phyloP scores from a whole-genome alignment of 306 rosid genomes.

The Rosa chinensis region DNA sequence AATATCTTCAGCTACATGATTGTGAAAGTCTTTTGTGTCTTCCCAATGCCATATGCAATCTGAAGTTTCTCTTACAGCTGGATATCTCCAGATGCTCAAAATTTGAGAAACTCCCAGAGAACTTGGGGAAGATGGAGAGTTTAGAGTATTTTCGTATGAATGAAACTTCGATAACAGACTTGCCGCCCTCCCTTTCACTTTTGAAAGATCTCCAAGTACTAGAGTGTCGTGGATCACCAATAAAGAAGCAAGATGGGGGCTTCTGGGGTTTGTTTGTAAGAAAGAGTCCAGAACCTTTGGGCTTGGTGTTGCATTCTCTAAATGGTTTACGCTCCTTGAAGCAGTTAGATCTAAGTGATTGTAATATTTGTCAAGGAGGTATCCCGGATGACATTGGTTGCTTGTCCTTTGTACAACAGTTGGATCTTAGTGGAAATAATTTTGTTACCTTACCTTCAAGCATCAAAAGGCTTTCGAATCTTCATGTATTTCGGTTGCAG shows the following conservation, averaged over 20 bases:
- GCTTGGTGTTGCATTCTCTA: background rate
- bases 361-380: constrained; percentile 6
- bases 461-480: constrained; percentile 11
- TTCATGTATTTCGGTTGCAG: background rate
- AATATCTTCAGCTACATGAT: background rate
- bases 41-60: background rate
- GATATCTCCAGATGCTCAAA: background rate
- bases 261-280: background rate
- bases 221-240: background rate
- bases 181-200: background rate
- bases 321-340: background rate
- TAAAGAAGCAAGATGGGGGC: background rate
- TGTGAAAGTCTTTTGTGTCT: constrained; percentile 7
- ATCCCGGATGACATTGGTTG: constrained; percentile 11
- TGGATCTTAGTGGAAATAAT: constrained; percentile 1
- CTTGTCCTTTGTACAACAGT: background rate
- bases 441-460: constrained; percentile 18
- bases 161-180: background rate
- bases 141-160: background rate
- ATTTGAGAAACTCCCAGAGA: background rate
- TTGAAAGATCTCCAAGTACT: background rate
- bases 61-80: background rate
- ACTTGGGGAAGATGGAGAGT: background rate
- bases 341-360: background rate
- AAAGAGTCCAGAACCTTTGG: background rate